Conservation (phyloP, 805 yeast genomes). For the Brettanomyces naardenensis region DNA sequence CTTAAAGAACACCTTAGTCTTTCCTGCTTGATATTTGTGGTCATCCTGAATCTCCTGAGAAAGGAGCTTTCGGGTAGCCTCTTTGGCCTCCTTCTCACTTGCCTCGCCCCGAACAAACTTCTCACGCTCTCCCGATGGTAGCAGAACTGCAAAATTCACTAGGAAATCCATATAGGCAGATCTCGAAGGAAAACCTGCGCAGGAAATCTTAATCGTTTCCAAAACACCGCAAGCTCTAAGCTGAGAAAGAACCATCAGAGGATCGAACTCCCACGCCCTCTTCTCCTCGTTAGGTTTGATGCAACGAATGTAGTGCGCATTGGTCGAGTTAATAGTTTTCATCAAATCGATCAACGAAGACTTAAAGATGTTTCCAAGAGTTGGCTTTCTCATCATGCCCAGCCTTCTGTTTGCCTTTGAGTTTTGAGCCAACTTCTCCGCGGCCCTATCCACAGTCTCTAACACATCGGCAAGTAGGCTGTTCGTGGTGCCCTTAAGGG, state of each 20-base stretch:
- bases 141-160: constrained; percentile 75
- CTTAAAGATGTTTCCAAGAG: constrained; percentile 91
- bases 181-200: constrained; percentile 97
- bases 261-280: constrained; percentile 93
- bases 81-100: constrained; percentile 48
- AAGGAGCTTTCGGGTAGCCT: constrained; percentile 63
- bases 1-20: constrained; percentile 88
- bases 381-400: constrained; percentile 60
- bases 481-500: constrained; percentile 62
- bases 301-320: constrained; percentile 95
- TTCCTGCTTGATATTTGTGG: constrained; percentile 79
- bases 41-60: constrained; percentile 55
- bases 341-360: constrained; percentile 86
- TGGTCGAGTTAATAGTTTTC: constrained; percentile 88
- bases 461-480: constrained; percentile 58
- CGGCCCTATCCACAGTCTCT: constrained; percentile 51
- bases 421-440: constrained; percentile 33
- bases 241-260: constrained; percentile 90
- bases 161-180: constrained; percentile 95
- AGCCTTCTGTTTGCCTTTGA: constrained; percentile 16
- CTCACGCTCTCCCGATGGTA: constrained; percentile 64
- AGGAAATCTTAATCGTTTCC: constrained; percentile 91
- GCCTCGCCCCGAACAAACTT: constrained; percentile 45
- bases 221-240: constrained; percentile 97
- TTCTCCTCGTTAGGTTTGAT: constrained; percentile 94